Evolutionary conservation across 495 filamentous ascomycete species (phyloP).

Genomic region (Trichocladium antarcticum): DNA sequence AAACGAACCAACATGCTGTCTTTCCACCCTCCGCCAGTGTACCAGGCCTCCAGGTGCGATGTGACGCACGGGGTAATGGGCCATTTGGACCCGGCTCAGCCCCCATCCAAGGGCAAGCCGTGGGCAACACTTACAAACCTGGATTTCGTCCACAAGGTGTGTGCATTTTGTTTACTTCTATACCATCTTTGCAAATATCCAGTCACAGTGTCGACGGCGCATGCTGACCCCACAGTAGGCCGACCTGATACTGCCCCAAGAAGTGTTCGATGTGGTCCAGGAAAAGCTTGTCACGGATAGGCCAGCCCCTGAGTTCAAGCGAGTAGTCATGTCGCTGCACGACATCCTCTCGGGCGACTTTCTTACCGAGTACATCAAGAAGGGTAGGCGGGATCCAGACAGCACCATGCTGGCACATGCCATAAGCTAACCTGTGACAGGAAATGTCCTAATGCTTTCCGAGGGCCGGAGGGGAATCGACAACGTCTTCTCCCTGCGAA

Average conservation of each 20-base stretch:
- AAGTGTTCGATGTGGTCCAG: conserved; percentile 48
- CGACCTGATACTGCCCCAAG: conserved; percentile 63
- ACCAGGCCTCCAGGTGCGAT: conserved; percentile 60
- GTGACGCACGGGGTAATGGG: conserved; percentile 54
- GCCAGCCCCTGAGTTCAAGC: conserved; percentile 46
- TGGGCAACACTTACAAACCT: conserved; percentile 59
- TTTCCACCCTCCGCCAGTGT: conserved; percentile 42
- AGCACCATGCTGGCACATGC: background rate
- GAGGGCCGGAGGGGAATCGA: conserved; percentile 72
- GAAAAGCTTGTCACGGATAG: conserved; percentile 37
- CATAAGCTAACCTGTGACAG: conserved; percentile 32
- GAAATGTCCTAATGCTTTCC: conserved; percentile 83
- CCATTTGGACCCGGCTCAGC: conserved; percentile 58
- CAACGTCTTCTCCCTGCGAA: conserved; percentile 60
- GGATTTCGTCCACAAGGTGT: conserved; percentile 67
- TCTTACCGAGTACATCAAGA: conserved; percentile 77
- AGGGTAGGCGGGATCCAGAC: conserved; percentile 42
- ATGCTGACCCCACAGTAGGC: conserved; percentile 37
- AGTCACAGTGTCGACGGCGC: too few species aligned
- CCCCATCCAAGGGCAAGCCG: conserved; percentile 59
- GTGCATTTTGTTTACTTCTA: background rate
- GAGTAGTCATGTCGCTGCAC: conserved; percentile 63
- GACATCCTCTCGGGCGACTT: conserved; percentile 67
- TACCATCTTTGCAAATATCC: background rate
- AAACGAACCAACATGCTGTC: conserved; percentile 43